These are phyloP conservation scores for Exsudoporus floridanus DNA, from an alignment of 1,284 basidiomycete species.

Conservation along the genomic window DNA sequence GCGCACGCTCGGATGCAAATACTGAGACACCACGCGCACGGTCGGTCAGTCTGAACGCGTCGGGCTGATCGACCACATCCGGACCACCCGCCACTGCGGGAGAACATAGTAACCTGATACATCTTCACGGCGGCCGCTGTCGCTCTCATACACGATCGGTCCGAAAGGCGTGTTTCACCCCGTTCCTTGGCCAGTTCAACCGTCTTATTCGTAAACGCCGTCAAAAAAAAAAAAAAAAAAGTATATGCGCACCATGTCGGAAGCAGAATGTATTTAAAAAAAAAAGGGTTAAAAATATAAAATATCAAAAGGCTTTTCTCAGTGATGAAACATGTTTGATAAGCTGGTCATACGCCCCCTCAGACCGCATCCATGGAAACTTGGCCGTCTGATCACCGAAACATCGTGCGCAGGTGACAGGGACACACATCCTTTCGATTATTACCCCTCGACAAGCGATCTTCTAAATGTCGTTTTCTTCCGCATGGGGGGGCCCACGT, in stretches of 20 bases:
- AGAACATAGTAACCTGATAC: neutral
- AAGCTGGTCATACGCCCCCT: neutral
- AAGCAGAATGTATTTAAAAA: neutral
- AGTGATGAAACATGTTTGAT: neutral
- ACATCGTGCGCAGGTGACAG: neutral
- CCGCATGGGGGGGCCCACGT: neutral
- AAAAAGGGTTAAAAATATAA: neutral
- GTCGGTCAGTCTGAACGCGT: neutral
- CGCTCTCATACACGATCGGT: neutral
- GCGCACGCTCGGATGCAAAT: neutral
- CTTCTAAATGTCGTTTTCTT: too few relatives aligned
- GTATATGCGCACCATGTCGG: neutral
- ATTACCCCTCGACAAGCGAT: neutral
- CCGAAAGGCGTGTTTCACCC: conserved; percentile 1
- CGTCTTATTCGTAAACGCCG: neutral
- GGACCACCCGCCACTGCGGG: neutral
- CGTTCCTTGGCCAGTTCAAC: too few relatives aligned
- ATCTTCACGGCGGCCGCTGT: neutral
- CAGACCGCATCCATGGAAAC: neutral
- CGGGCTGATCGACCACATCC: neutral
- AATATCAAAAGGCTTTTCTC: neutral
- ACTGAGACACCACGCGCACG: neutral
- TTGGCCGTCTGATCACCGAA: neutral
- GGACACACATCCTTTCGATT: neutral
- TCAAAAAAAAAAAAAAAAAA: too few relatives aligned